These are phyloP conservation scores for Ganoderma lucidum DNA, from an alignment of 1,284 basidiomycete species.

Conservation along the genomic window DNA sequence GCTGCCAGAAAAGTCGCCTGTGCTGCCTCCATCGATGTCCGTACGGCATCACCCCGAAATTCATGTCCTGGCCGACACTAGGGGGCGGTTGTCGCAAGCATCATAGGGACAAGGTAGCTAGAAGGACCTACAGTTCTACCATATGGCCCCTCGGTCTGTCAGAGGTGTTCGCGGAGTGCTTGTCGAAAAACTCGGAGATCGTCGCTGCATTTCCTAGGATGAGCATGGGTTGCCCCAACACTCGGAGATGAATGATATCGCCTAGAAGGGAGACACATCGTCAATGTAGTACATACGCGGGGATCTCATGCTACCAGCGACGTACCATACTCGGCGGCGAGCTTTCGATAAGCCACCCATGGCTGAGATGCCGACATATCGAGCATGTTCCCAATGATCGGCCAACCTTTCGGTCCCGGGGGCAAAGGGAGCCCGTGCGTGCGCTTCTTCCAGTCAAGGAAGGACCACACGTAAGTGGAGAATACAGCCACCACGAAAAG, in stretches of 20 bases:
- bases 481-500: constrained; percentile 2
- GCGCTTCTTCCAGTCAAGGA: constrained; percentile 10
- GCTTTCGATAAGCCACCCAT: constrained; percentile 14
- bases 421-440: constrained; percentile 13
- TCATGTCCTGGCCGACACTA: constrained; percentile 28
- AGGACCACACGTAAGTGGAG: constrained; percentile 1
- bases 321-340: constrained; percentile 15
- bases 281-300: neutral
- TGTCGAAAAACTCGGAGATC: constrained; percentile 33
- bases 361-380: constrained; percentile 12
- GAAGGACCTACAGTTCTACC: constrained; percentile 26
- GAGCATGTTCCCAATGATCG: constrained; percentile 20
- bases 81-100: neutral
- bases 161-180: constrained; percentile 33
- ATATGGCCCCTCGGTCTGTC: constrained; percentile 22
- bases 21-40: constrained; percentile 31
- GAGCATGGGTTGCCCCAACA: constrained; percentile 25
- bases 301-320: neutral
- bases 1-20: constrained; percentile 31
- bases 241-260: constrained; percentile 30
- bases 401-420: constrained; percentile 19
- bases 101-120: neutral
- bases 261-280: constrained; percentile 30
- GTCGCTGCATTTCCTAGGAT: constrained; percentile 24
- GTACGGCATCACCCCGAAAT: constrained; percentile 28